Percentiles rank a stretch among this genome's conserved stretches.
Conservation (phyloP, 805 yeast species). For the Saturnispora galanensis region DNA sequence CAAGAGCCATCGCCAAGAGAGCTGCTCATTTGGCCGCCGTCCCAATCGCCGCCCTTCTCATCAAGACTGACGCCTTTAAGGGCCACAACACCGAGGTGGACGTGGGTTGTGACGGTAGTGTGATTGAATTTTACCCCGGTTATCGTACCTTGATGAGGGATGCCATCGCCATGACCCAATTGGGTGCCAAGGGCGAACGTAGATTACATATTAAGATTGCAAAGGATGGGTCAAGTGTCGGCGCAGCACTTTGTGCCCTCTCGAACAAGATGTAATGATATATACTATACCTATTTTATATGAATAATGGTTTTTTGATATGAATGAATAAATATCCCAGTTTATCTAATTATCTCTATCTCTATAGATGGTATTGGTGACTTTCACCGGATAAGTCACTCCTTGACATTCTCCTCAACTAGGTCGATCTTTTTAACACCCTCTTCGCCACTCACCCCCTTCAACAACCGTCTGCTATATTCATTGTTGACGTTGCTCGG, state of each 20-base stretch:
- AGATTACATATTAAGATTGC: slow-evolving; percentile 72
- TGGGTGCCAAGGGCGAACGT: slow-evolving; percentile 68
- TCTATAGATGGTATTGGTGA: neutral
- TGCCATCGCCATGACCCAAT: slow-evolving; percentile 58
- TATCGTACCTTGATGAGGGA: slow-evolving; percentile 72
- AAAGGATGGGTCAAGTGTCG: slow-evolving; percentile 94
- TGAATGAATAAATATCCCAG: no score
- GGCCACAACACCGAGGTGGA: slow-evolving; percentile 66
- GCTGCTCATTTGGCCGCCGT: slow-evolving; percentile 87
- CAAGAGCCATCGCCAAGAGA: slow-evolving; percentile 73
- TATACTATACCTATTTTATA: neutral
- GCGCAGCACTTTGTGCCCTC: slow-evolving; percentile 88
- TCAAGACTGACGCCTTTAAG: slow-evolving; percentile 57
- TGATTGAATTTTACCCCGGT: slow-evolving; percentile 88
- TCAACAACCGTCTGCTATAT: slow-evolving; percentile 10
- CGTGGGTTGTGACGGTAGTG: slow-evolving; percentile 93
- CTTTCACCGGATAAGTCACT: neutral
- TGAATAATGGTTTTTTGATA: neutral
- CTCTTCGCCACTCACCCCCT: slow-evolving; percentile 1
- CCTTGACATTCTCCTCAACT: neutral
- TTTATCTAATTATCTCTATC: neutral
- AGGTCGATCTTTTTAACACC: neutral
- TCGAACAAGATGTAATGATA: slow-evolving; percentile 12
- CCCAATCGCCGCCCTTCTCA: slow-evolving; percentile 75
- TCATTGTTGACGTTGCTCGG: slow-evolving; percentile 8